phyloP scores from a whole-genome alignment of 2,329 filamentous ascomycete genomes.

The Claviceps sp. region DNA sequence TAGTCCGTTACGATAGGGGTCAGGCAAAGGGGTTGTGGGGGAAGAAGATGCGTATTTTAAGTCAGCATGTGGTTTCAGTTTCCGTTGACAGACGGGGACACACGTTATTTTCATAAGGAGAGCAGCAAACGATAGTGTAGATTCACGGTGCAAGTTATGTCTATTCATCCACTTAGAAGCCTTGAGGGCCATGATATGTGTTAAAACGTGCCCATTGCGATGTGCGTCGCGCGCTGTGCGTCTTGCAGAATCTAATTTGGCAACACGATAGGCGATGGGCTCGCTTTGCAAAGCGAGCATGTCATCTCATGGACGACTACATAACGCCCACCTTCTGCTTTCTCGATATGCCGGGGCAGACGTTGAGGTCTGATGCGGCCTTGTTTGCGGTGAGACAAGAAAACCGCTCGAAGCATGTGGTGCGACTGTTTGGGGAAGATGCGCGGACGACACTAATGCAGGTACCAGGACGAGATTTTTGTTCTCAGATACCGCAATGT shows the following conservation, averaged over 20 bases:
- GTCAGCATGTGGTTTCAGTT: constrained; percentile 10
- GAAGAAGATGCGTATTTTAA: constrained; percentile 10
- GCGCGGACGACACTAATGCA: neutral
- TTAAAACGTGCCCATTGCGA: neutral
- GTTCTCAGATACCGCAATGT: neutral
- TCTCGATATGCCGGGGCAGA: neutral
- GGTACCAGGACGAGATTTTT: neutral
- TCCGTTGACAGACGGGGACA: constrained; percentile 9
- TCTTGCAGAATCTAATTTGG: neutral
- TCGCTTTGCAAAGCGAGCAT: neutral
- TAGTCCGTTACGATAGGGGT: constrained; percentile 4
- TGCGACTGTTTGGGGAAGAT: constrained; percentile 1
- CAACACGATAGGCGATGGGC: neutral
- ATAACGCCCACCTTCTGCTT: neutral
- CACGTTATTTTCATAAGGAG: constrained; percentile 10
- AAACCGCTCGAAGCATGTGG: neutral
- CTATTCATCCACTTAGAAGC: constrained; percentile 23
- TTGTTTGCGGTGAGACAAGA: constrained; percentile 3
- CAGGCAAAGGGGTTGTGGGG: neutral
- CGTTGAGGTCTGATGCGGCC: neutral
- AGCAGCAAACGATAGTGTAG: constrained; percentile 22
- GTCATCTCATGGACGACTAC: neutral
- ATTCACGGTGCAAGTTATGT: constrained; percentile 22
- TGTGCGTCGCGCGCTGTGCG: neutral
- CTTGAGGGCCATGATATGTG: constrained; percentile 9